These are phyloP conservation scores for Capsicum chinense DNA, from an alignment of 257 asterid species.

Conservation along the genomic window DNA sequence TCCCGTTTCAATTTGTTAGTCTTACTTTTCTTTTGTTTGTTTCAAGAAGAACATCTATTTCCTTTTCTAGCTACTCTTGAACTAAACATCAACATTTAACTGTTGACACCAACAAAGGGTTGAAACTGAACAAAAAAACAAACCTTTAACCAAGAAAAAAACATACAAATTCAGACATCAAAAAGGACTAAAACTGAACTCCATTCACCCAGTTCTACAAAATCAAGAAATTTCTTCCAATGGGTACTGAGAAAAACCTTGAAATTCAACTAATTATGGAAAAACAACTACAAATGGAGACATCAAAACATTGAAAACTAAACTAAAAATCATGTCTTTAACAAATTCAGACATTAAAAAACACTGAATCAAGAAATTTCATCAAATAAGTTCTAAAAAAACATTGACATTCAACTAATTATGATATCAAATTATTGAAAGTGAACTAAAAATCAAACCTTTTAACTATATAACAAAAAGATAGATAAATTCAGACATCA, in stretches of 20 bases:
- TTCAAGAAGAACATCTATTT: too few relatives aligned
- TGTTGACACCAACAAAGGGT: too few relatives aligned
- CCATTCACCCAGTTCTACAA: conserved; percentile 33
- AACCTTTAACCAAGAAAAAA: too few relatives aligned
- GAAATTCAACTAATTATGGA: background rate
- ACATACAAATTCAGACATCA: too few relatives aligned
- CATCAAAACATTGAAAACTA: background rate
- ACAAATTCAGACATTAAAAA: too few relatives aligned
- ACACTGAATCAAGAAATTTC: too few relatives aligned
- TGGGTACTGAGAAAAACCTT: background rate
- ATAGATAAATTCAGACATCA: too few relatives aligned
- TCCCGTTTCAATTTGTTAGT: too few relatives aligned
- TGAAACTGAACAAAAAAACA: too few relatives aligned
- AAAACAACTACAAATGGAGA: background rate
- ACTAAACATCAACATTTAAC: background rate
- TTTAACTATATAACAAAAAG: background rate
- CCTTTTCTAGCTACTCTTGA: background rate
- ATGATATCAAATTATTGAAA: background rate
- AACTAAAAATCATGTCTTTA: background rate
- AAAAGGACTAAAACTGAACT: conserved; percentile 19
- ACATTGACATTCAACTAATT: background rate
- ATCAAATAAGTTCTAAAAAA: background rate
- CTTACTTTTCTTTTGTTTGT: too few relatives aligned
- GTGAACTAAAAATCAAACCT: background rate
- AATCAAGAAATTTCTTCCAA: conserved; percentile 31